Base-by-base conservation (phyloP, 768 basidiomycete genomes). In the Rossbeevera mucosa region DNA sequence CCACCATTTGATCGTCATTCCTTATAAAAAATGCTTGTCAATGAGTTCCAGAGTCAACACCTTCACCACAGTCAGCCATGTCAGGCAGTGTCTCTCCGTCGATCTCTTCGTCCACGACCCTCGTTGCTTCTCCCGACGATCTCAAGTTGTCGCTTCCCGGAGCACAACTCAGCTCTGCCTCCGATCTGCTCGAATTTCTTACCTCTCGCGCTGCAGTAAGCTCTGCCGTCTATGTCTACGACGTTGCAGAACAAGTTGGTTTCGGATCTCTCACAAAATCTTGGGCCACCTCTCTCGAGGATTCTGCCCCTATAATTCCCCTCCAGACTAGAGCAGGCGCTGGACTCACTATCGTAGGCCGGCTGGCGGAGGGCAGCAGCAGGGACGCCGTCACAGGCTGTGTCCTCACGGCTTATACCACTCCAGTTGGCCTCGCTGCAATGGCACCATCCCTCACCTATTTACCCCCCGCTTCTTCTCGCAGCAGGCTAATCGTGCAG, bases 281-380 rank as follows among this genome's bases (percentile, higher is more conserved):
- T 46, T 88, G 85, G 85, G 70, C 79, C 3, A 67, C 75, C 16
- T 62, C 74, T 4, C 64, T 64, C 31, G 56, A 67, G 29, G 65
- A 70, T 16, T 72, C 79, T 1, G 78, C 82, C 0, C 73, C 80
- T 16, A 80, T 88, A 5, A 76, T 88, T 40, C 72, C 80, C 47
- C 74, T 91, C 56, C 91, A 95, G 72, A 91, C 89, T 21, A 77
- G 93, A 53, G 78, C 85, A 5, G 93, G 93, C 44, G 91, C 93
- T 16, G 93, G 93, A 8, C 69, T 92, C 52, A 79, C 80, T 61
- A 74, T 94, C 58, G 78, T 89, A 50, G 89, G 94, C 30, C 75
- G 91, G 47, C 72, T 93, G 46, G 89, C 86, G 7, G 85, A 89
- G 62, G 86, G 88, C 31, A 82, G 90, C 14, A 89, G 86, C 66